phyloP scores from a whole-genome alignment of 202 grass and related monocot genomes.

The Panicum hallii region DNA sequence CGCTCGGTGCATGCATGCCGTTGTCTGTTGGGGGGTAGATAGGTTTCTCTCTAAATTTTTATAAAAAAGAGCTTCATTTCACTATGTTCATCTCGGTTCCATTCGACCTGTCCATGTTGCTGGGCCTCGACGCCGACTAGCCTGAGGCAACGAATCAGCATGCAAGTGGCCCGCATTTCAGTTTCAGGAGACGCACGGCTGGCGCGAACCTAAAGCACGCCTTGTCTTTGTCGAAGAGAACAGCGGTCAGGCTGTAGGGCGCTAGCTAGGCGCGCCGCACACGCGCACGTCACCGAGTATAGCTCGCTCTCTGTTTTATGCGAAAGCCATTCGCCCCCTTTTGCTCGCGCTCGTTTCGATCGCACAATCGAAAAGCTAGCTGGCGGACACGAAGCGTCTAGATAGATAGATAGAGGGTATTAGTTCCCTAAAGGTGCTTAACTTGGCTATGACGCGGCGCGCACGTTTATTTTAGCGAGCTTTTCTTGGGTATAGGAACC shows the following conservation, averaged over 20 bases:
- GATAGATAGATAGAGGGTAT: neutral
- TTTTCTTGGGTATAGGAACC: constrained; percentile 22
- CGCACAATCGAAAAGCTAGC: constrained; percentile 45
- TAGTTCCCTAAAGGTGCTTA: constrained; percentile 44
- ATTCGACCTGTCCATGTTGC: neutral
- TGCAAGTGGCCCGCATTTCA: neutral
- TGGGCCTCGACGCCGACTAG: neutral
- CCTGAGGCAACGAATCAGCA: neutral
- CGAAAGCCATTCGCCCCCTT: constrained; percentile 14
- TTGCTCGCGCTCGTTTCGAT: neutral
- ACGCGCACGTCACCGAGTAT: neutral
- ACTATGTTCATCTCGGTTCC: too few species aligned
- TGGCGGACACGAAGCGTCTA: constrained; percentile 23
- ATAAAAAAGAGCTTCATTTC: too few species aligned
- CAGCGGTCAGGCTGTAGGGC: neutral
- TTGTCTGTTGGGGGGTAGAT: neutral
- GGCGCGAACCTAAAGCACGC: constrained; percentile 17
- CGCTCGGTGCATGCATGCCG: neutral
- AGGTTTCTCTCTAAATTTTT: too few species aligned
- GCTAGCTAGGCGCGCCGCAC: neutral
- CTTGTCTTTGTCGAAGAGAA: neutral
- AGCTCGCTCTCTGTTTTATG: neutral
- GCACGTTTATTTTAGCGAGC: constrained; percentile 44
- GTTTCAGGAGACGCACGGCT: neutral
- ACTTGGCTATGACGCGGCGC: constrained; percentile 52